Evolutionary conservation across 2,329 filamentous ascomycete species (phyloP).

Genomic region (Gaeumannomyces sp.): DNA sequence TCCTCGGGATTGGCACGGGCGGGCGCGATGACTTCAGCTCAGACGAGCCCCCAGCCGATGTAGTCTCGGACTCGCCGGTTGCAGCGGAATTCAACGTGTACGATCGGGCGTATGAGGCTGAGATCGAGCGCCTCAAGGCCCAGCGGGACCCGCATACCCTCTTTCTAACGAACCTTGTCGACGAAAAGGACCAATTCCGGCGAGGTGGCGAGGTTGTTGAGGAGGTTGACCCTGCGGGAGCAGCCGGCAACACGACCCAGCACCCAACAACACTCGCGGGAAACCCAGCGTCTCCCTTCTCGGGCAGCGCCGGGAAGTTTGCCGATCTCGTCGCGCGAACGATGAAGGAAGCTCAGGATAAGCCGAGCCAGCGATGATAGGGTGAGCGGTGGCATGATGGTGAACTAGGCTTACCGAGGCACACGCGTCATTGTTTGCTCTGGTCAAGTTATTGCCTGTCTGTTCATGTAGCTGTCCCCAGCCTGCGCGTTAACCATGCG

Average conservation of each 20-base stretch:
- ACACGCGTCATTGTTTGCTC: no score
- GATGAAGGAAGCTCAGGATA: constrained; percentile 17
- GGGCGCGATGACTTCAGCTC: constrained; percentile 40
- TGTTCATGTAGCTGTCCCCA: no score
- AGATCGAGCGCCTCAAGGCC: constrained; percentile 64
- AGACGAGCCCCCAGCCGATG: constrained; percentile 31
- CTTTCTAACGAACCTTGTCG: constrained; percentile 44
- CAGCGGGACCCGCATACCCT: constrained; percentile 32
- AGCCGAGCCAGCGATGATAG: constrained; percentile 6
- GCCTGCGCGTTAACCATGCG: no score
- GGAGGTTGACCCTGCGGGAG: constrained; percentile 10
- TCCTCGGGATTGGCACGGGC: constrained; percentile 71
- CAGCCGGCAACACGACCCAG: constrained; percentile 14
- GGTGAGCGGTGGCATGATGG: neutral
- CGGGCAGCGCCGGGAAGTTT: constrained; percentile 19
- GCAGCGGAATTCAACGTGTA: constrained; percentile 84
- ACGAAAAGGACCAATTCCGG: constrained; percentile 30
- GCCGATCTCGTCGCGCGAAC: constrained; percentile 25
- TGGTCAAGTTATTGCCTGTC: no score
- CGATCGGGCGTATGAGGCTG: constrained; percentile 77
- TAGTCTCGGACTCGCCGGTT: constrained; percentile 78
- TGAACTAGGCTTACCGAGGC: neutral
- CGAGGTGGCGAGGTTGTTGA: constrained; percentile 6
- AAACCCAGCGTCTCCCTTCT: constrained; percentile 13
- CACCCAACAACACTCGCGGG: neutral